Evolutionary conservation across 2,329 filamentous ascomycete species (phyloP), one percentile per base, ranked within the genome.

Genomic region (Colletotrichum musae): DNA sequence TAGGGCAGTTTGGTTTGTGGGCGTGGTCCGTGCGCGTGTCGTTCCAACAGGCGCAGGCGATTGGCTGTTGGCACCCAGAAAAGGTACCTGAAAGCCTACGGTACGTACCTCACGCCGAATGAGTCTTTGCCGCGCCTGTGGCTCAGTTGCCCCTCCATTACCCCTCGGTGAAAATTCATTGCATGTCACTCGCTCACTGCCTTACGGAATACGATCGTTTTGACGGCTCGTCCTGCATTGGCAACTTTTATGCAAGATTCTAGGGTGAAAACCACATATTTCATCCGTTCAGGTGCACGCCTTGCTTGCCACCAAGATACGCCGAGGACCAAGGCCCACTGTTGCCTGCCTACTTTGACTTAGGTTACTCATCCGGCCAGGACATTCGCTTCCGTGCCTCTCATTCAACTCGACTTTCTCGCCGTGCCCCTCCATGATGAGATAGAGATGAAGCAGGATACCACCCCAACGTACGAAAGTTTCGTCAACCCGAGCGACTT

Each of bases 401-500:
- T 70, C 66, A 57, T 61, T 48, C 63, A 45, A 56, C 36, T 69
- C 47, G 51, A 47, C 53, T 60, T 58, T 56, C 41, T 58, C 51
- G 45, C 62, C 62, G 67, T 50, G 62, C 63, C 63, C 62, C 26
- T 66, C 62, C 58, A 51, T 67, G 16, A 67, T 70, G 67, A 67
- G 50, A 67, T 56, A 26, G 67, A 48, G 39, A 70, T 70, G 67
- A 70, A 60, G 66, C 66, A 69, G 43, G 67, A 70, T 58, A 68
- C 58, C 28, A 54, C 24, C 16, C 67, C 67, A 24, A 53, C 66
- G 63, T 70, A 72, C 53, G 72, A 73, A 56, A 65, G 50, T 16
- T 71, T 81, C 72, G 76, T 76, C 74, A 81, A 79, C 69, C 80
- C 80, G 39, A 76, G 73, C 61, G 77, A 80, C 68, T 70, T 81